phyloP scores from a whole-genome alignment of 805 yeast species.

The Ogataea nakhonphanomensis region DNA sequence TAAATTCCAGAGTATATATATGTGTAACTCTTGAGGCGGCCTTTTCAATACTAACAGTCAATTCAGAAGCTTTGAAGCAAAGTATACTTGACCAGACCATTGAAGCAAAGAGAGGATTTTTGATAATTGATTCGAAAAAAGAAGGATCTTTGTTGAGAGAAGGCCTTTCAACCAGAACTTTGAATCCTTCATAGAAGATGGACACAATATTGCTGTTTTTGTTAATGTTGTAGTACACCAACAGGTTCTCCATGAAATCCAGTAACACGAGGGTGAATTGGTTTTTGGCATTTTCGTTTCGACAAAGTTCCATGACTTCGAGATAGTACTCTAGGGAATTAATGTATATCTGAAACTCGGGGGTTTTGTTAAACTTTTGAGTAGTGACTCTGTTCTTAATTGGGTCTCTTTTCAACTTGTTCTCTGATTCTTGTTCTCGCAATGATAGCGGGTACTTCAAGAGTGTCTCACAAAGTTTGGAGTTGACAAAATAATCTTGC shows the following conservation, averaged over 20 bases:
- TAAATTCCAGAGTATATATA: conserved; percentile 16
- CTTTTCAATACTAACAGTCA: conserved; percentile 15
- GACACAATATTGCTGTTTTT: conserved; percentile 12
- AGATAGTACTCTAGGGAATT: conserved; percentile 12
- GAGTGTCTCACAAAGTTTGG: conserved; percentile 14
- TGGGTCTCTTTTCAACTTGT: conserved; percentile 13
- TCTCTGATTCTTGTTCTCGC: conserved; percentile 8
- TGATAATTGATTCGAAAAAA: conserved; percentile 8
- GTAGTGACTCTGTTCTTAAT: conserved; percentile 14
- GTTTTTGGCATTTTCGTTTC: conserved; percentile 10
- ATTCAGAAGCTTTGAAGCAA: conserved; percentile 20
- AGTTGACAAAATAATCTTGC: conserved; percentile 11
- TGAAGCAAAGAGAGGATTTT: conserved; percentile 6
- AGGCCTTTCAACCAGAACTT: conserved; percentile 7
- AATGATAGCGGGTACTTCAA: conserved; percentile 15
- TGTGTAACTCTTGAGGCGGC: conserved; percentile 20
- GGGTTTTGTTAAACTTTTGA: conserved; percentile 14
- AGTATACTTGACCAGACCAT: conserved; percentile 21
- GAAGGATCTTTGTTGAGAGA: background rate
- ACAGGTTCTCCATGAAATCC: conserved; percentile 13
- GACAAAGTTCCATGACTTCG: conserved; percentile 9
- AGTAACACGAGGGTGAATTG: conserved; percentile 11
- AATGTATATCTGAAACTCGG: conserved; percentile 11
- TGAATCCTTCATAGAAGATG: conserved; percentile 19
- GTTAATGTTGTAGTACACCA: conserved; percentile 10